phyloP scores from a whole-genome alignment of 768 basidiomycete species.

The Hortiboletus campestris region DNA sequence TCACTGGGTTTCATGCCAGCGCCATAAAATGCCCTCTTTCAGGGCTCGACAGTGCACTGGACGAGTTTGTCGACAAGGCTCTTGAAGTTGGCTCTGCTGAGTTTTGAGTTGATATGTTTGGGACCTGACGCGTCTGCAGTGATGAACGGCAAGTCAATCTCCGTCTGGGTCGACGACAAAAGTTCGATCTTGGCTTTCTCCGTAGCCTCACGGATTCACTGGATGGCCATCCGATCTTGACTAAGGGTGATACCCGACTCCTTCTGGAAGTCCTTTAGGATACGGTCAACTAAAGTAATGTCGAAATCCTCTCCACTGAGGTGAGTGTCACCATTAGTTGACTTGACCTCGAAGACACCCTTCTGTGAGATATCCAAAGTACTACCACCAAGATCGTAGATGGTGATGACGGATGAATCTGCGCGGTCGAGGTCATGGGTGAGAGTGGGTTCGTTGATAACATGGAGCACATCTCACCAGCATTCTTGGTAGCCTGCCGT shows the following conservation, averaged over 20 bases:
- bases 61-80: too few relatives aligned
- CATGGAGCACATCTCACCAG: slow-evolving; percentile 95
- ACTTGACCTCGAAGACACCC: slow-evolving; percentile 99
- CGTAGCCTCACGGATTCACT: too few relatives aligned
- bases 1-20: too few relatives aligned
- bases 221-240: slow-evolving; percentile 51
- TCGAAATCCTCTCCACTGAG: slow-evolving; percentile 98
- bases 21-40: too few relatives aligned
- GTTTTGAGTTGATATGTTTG: too few relatives aligned
- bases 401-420: slow-evolving; percentile 86
- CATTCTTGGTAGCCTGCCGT: slow-evolving; percentile 98
- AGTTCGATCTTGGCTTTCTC: too few relatives aligned
- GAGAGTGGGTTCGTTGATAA: slow-evolving; percentile 98
- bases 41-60: too few relatives aligned
- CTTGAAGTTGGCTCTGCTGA: too few relatives aligned
- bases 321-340: slow-evolving; percentile 98
- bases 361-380: slow-evolving; percentile 99
- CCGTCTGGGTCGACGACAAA: too few relatives aligned
- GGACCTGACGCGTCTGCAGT: too few relatives aligned
- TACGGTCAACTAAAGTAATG: slow-evolving; percentile 79
- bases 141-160: too few relatives aligned
- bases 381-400: slow-evolving; percentile 97
- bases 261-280: slow-evolving; percentile 94
- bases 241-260: slow-evolving; percentile 78
- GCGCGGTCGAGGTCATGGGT: slow-evolving; percentile 92